Base-by-base conservation (phyloP, 2,329 filamentous ascomycete genomes). In the Monosporascus sp. region DNA sequence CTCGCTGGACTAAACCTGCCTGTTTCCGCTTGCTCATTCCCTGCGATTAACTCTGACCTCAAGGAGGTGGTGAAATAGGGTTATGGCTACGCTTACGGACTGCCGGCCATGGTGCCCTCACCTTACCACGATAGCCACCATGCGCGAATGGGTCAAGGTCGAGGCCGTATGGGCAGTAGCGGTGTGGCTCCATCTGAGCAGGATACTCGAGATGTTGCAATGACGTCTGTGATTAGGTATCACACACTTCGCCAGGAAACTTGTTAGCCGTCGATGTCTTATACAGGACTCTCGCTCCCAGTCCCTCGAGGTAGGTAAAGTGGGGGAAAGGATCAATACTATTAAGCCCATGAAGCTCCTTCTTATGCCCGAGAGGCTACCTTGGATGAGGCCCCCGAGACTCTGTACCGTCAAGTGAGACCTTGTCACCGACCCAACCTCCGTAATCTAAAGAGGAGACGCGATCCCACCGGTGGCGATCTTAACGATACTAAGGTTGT, bases 161-260 rank as follows among this genome's bases (percentile, higher is more conserved):
- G 79, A 55, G 81, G 88, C 56, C 86, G 89, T 61, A 89, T 91
- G 79, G 87, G 88, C 58, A 88, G 89, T 58, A 88, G 88, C 62
- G 88, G 89, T 52, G 88, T 91, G 48, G 94, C 97, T 44, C 94
- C 94, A 99, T 99, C 86, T 89, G 94, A 67, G 94, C 94, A 52
- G 94, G 94, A 67, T 94, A 99, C 69, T 99, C 94, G 94, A 96
- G 97, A 74, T 99, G 94, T 68, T 94, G 94, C 53, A 94, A 94
- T 60, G 94, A 99, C 68, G 91, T 92, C 37, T 99, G 94, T 70
- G 91, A 89, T 54, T 99, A 26, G 26, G 26, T 31, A 97, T 72
- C 94, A 99, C 78, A 99, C 99, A 99, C 77, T 99, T 99, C 69
- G 94, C 94, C 57, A 99, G 99, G 83, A 99, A 99, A 66, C 93